Conservation (phyloP, 108 stramenopile genomes). For the Cyclotella baltica region DNA sequence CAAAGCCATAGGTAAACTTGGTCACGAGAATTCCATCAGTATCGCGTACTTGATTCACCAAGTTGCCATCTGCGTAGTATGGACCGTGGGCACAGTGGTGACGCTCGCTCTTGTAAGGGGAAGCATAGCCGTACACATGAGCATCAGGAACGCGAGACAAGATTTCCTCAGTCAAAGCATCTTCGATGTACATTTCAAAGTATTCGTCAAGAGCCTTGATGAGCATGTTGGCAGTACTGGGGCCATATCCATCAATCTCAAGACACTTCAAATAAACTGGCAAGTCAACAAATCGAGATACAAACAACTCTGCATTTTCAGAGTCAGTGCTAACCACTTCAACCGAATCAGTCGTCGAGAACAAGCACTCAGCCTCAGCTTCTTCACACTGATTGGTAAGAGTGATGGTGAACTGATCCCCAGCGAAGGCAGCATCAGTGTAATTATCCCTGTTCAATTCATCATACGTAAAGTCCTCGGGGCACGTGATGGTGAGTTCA, state of each 20-base stretch:
- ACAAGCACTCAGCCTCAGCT: conserved; percentile 13
- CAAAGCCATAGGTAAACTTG: conserved; percentile 47
- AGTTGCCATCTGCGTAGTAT: conserved; percentile 34
- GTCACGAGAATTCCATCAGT: conserved; percentile 37
- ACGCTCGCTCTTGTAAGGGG: conserved; percentile 33
- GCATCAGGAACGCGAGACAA: conserved; percentile 9
- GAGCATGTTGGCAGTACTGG: conserved; percentile 37
- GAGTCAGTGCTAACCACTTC: conserved; percentile 1
- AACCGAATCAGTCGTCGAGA: conserved; percentile 16
- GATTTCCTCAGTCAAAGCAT: conserved; percentile 15
- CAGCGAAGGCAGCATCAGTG: conserved; percentile 24
- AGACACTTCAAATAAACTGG: conserved; percentile 39
- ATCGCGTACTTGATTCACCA: conserved; percentile 30
- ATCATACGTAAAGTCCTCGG: conserved; percentile 31
- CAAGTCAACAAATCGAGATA: conserved; percentile 31
- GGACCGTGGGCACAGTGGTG: conserved; percentile 33
- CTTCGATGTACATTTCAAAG: conserved; percentile 26
- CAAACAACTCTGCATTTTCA: conserved; percentile 32
- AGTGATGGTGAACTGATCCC: neutral
- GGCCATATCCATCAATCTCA: conserved; percentile 9
- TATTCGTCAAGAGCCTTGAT: conserved; percentile 40
- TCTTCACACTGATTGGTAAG: conserved; percentile 8
- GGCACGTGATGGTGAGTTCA: conserved; percentile 30
- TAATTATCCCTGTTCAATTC: conserved; percentile 33
- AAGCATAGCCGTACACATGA: conserved; percentile 26